Percentiles rank a stretch among this genome's conserved stretches.
Evolutionary conservation across 164 flowering plant genomes (phyloP).

Genomic region (Annona squamosa): DNA sequence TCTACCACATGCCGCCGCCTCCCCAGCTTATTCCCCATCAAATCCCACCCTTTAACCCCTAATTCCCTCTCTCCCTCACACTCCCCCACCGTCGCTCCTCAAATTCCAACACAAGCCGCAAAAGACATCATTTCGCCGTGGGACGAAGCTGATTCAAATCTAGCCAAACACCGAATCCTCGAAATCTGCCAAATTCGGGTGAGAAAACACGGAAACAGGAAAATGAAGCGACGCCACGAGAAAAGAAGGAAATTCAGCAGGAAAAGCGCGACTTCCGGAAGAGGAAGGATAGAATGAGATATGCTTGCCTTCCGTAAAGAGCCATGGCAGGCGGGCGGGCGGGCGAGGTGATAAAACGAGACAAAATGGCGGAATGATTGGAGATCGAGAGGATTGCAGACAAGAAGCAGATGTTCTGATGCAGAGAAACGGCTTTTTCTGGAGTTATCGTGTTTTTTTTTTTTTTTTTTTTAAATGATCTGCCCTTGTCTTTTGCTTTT

Average conservation of each 20-base stretch:
- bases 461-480: background rate
- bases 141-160: background rate
- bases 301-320: background rate
- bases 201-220: background rate
- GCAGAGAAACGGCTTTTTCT: background rate
- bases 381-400: background rate
- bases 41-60: background rate
- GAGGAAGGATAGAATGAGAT: background rate
- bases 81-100: background rate
- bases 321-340: background rate
- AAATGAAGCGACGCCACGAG: background rate
- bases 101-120: constrained; percentile 1
- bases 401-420: background rate
- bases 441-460: background rate
- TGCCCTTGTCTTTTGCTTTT: background rate
- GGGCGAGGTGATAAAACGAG: background rate
- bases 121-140: background rate
- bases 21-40: constrained; percentile 89
- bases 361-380: constrained; percentile 1
- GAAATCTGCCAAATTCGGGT: background rate
- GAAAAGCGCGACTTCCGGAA: background rate
- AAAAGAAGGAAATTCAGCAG: background rate
- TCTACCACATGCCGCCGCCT: constrained; percentile 77
- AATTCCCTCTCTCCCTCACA: background rate
- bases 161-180: background rate